Evolutionary conservation across 2,329 filamentous ascomycete species (phyloP).

Genomic region (Lachnellula occidentalis): DNA sequence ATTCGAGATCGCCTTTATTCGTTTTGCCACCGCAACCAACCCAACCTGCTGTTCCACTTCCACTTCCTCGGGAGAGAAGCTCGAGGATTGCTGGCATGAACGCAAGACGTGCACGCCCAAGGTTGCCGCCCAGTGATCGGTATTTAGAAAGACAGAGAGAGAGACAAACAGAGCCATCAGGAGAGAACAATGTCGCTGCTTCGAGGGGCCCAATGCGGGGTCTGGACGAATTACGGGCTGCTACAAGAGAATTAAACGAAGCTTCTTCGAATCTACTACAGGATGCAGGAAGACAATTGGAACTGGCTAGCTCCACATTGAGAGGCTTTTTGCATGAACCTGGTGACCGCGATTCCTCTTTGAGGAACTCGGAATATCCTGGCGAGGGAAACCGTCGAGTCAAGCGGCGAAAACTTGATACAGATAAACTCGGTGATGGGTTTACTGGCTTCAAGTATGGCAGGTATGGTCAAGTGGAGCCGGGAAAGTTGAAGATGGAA

Average conservation of each 20-base stretch:
- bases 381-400: slow-evolving; percentile 41
- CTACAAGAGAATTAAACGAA: slow-evolving; percentile 23
- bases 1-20: slow-evolving; percentile 22
- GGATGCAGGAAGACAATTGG: slow-evolving; percentile 23
- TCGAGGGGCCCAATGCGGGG: slow-evolving; percentile 8
- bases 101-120: slow-evolving; percentile 19
- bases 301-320: slow-evolving; percentile 23
- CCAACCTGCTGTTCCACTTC: slow-evolving; percentile 7
- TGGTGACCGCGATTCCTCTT: slow-evolving; percentile 19
- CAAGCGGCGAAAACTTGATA: slow-evolving; percentile 68
- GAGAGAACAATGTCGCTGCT: slow-evolving; percentile 6
- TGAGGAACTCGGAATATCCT: slow-evolving; percentile 19
- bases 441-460: slow-evolving; percentile 70
- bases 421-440: slow-evolving; percentile 45
- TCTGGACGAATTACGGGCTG: slow-evolving; percentile 20
- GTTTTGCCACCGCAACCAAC: slow-evolving; percentile 17
- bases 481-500: slow-evolving; percentile 78
- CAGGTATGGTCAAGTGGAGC: slow-evolving; percentile 78
- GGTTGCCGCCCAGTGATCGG: slow-evolving; percentile 25
- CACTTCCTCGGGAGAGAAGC: slow-evolving; percentile 10
- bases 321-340: slow-evolving; percentile 26
- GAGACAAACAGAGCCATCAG: slow-evolving; percentile 5
- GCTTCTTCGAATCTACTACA: slow-evolving; percentile 22
- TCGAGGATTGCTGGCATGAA: slow-evolving; percentile 7
- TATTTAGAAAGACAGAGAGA: slow-evolving; percentile 26